Percentiles rank a stretch among this genome's conserved stretches.
phyloP scores from a whole-genome alignment of 768 basidiomycete genomes.

The Rubroboletus satanas region DNA sequence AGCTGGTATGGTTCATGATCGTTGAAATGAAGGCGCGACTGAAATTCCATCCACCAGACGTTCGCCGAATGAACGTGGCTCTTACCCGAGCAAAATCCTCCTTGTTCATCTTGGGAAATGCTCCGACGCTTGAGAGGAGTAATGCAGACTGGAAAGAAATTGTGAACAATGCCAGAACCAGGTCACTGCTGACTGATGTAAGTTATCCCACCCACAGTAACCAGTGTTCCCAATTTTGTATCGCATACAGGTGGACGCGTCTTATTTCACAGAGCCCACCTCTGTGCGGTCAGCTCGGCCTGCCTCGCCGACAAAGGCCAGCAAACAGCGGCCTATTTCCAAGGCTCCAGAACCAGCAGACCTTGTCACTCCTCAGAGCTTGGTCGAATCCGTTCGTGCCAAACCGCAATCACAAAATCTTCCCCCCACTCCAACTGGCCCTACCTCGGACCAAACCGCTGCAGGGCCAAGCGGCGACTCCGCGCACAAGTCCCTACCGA shows the following conservation, averaged over 20 bases:
- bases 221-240: not conserved
- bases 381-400: conserved; percentile 29
- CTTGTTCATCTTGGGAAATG: conserved; percentile 89
- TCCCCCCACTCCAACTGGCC: not conserved
- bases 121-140: conserved; percentile 83
- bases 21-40: not conserved
- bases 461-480: conserved; percentile 6
- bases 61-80: conserved; percentile 96
- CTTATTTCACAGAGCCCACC: conserved; percentile 38
- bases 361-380: conserved; percentile 38
- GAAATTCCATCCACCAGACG: conserved; percentile 40
- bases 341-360: conserved; percentile 28
- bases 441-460: not conserved
- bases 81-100: conserved; percentile 95
- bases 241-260: conserved; percentile 29
- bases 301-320: conserved; percentile 18
- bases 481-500: conserved; percentile 10
- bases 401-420: conserved; percentile 19
- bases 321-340: conserved; percentile 19
- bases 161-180: conserved; percentile 66
- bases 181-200: conserved; percentile 65
- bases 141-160: conserved; percentile 77
- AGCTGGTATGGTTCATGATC: conserved; percentile 46
- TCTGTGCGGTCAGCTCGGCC: conserved; percentile 13
- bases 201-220: not conserved